phyloP scores from a whole-genome alignment of 225 moss, liverwort and hornwort genomes.

The Sphagnum contortum region DNA sequence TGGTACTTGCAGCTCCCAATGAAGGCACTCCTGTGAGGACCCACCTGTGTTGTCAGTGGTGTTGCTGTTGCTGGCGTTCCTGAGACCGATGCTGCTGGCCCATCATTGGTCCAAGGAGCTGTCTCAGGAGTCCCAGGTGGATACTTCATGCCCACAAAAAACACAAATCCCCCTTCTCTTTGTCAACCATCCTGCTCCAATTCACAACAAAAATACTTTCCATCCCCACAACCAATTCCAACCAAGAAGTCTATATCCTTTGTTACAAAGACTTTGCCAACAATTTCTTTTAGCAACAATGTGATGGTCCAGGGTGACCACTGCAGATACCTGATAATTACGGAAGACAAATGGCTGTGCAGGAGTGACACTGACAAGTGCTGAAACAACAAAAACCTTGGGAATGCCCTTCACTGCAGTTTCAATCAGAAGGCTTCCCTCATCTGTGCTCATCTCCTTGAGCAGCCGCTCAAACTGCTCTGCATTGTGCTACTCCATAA shows the following conservation, averaged over 20 bases:
- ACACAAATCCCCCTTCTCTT: neutral
- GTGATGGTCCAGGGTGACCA: too few relatives aligned
- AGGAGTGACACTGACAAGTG: constrained; percentile 95
- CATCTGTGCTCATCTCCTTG: constrained; percentile 93
- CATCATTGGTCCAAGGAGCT: constrained; percentile 85
- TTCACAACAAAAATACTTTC: too few relatives aligned
- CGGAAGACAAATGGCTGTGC: constrained; percentile 98
- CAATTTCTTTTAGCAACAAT: too few relatives aligned
- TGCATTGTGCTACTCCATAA: constrained; percentile 77
- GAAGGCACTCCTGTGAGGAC: constrained; percentile 72
- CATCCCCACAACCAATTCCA: too few relatives aligned
- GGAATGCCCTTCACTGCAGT: constrained; percentile 81
- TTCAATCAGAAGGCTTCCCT: constrained; percentile 85
- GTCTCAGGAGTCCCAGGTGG: constrained; percentile 96
- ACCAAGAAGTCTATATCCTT: too few relatives aligned
- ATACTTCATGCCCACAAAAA: constrained; percentile 50
- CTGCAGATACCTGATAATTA: constrained; percentile 71
- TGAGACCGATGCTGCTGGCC: constrained; percentile 68
- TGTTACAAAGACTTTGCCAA: too few relatives aligned
- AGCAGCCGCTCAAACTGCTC: constrained; percentile 94
- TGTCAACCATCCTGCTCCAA: too few relatives aligned
- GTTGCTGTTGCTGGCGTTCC: constrained; percentile 77
- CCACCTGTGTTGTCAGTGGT: constrained; percentile 68
- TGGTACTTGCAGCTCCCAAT: constrained; percentile 97
- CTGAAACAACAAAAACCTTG: constrained; percentile 93